Base-by-base conservation (phyloP, 2,329 filamentous ascomycete genomes). In the Neocatenulostroma microsporum region DNA sequence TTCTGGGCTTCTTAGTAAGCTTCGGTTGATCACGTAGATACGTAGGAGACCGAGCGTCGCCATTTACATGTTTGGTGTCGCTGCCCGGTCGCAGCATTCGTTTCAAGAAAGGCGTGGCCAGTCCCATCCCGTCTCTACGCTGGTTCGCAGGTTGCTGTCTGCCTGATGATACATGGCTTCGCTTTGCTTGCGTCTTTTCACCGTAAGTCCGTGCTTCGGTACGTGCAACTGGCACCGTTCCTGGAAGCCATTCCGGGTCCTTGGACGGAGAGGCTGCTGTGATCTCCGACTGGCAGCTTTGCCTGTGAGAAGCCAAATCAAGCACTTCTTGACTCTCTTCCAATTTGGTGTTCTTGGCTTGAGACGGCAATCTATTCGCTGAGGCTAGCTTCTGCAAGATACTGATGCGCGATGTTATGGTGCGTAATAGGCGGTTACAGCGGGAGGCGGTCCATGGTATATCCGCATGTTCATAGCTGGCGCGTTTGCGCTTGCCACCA, bases 351-450 rank as follows among this genome's bases (percentile, higher is more conserved):
- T n/a, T 18, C 19, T n/a, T 32, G 15, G 30, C 7, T 20, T 12
- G 15, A 10, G 13, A 3, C 12, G 19, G n/a, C 10, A 31, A n/a
- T 25, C 35, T 31, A 4, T 32, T 31, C n/a, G 13, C 17, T 25
- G 35, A 37, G n/a, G 34, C 21, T 18, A 36, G 28, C 24, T 58
- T 63, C 24, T 57, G 50, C 6, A 67, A 51, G 19, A 61, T 61
- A 19, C 53, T 48, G 30, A 67, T 56, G 42, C 63, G 60, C 11
- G 60, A 62, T 12, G 60, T 58, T 10, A 67, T 55, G 11, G 63
- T 63, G 25, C 63, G 56, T 1, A 67, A 54, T 3, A 67, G 51
- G 34, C 63, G 58, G 40, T 63, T 63, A 48, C 63, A 67, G 26
- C 62, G 60, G 29, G 60, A 55, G 12, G 62, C 60, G 5, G 61